Evolutionary conservation across 495 filamentous ascomycete species (phyloP), one percentile per base, ranked within the genome.

Genomic region (Bacidia rubella): DNA sequence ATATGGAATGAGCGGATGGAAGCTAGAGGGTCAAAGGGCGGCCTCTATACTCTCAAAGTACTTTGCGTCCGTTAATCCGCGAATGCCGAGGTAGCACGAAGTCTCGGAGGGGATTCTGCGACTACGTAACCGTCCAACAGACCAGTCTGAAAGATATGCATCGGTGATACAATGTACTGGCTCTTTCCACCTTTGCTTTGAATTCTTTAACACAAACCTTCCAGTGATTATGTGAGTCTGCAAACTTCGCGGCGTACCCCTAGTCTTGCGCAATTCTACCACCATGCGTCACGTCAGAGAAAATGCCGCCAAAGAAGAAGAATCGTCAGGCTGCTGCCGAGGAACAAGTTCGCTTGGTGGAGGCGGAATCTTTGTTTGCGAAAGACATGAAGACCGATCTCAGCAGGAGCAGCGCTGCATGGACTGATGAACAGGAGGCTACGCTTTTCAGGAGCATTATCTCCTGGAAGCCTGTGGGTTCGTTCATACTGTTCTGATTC

Each of bases 371-470:
- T 17, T 41, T 51, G 21, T 17, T 51, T 32, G 25, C 22, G 11
- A 51, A 11, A 10, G 47, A 44, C 19, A 24, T 39, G 10, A 21
- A 32, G 26, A 76, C 77, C 38, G 86, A 93, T 50, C n/a, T n/a
- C n/a, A n/a, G n/a, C n/a, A n/a, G n/a, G n/a, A n/a, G n/a, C n/a
- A n/a, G n/a, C n/a, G n/a, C n/a, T n/a, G 78, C 81, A 1, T 98
- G 92, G 92, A 94, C 88, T 0, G 88, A 96, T 63, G 92, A 95
- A 58, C 90, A 98, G 62, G 85, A 95, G 57, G 87, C 86, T 2
- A 85, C 83, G 3, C 70, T 98, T 2, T 86, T 96, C 70, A 96
- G 96, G 62, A 86, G 80, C 39, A 76, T 87, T 49, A 87, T 97
- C 45, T 77, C 81, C 63, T 93, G 87, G 82, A 98, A 98, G 63